A percentile compares a stretch with the other conserved stretches of the same genome.
These are phyloP conservation scores for Amauroascus verrucosus DNA, from an alignment of 2,329 filamentous ascomycete species.

Conservation along the genomic window DNA sequence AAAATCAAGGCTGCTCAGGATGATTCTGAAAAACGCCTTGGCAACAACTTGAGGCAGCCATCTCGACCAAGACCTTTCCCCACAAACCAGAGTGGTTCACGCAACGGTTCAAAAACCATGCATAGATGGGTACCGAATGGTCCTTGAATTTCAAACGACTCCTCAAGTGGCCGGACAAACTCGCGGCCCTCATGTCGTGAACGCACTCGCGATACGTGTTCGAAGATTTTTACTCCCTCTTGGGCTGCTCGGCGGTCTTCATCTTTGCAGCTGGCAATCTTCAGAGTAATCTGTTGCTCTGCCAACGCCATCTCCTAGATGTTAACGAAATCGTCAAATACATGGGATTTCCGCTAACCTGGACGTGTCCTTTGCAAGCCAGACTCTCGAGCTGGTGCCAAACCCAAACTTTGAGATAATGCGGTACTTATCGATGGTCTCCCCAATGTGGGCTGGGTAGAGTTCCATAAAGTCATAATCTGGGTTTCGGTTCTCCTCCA, in stretches of 20 bases:
- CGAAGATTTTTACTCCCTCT: constrained; percentile 25
- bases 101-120: constrained; percentile 30
- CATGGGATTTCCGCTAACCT: constrained; percentile 16
- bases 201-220: constrained; percentile 24
- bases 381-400: constrained; percentile 29
- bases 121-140: constrained; percentile 27
- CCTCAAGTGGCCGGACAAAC: constrained; percentile 27
- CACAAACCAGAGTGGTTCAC: constrained; percentile 30
- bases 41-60: constrained; percentile 24
- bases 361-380: constrained; percentile 23
- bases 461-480: constrained; percentile 15
- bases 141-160: constrained; percentile 26
- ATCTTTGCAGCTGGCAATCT: constrained; percentile 26
- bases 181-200: constrained; percentile 24
- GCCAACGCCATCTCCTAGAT: constrained; percentile 20
- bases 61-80: constrained; percentile 19
- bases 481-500: constrained; percentile 12
- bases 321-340: constrained; percentile 3
- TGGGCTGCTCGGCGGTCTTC: constrained; percentile 18
- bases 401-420: constrained; percentile 31
- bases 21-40: constrained; percentile 27
- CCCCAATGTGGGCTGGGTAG: constrained; percentile 16
- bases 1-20: constrained; percentile 35
- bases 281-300: constrained; percentile 24
- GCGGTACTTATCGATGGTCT: constrained; percentile 21